Evolutionary conservation across 352 stramenopile genomes (phyloP), one percentile per base, ranked within the genome.

Genomic region (Pythium folliculosum): DNA sequence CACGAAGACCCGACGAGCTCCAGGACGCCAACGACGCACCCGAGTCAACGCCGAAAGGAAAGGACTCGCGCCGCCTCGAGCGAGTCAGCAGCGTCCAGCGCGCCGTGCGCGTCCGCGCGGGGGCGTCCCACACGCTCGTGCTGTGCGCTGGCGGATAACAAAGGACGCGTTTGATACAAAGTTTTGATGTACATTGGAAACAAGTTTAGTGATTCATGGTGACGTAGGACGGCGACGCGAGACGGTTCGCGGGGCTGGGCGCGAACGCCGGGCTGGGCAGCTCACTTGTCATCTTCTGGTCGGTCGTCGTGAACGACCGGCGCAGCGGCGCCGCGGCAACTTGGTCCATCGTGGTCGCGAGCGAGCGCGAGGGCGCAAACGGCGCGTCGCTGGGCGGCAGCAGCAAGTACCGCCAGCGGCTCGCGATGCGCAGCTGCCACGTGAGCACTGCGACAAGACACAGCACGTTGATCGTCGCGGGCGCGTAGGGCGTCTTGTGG

Each of bases 391-490:
- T 68, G n/a, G 80, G 81, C 5, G 81, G 81, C 40, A 75, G 71
- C 14, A 91, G 70, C 56, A 94, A 71, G 60, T 94, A 94, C 3
- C 85, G 72, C 85, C 85, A 94, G 50, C 84, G 83, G 62, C 81
- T 90, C 21, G 80, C 83, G 67, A 91, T 81, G 35, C 81, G 77
- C 16, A 94, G 66, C 68, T 94, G 82, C 81, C 80, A 94, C 38
- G 76, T 71, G 22, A 88, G 58, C 47, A 89, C 78, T 0, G 70
- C 81, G 2, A 82, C 2, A 10, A 89, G 67, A 23, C 73, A 79
- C 35, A 92, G 62, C 22, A 78, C 60, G 23, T 71, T 81, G 59
- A 94, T 82, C 37, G 60, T 84, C 7, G 69, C 49, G 3, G 77
- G 69, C 27, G 82, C 76, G 27, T 63, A 78, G 6, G 62, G 68